Conservation (phyloP, 805 yeast genomes). For the Candida tallmaniae region DNA sequence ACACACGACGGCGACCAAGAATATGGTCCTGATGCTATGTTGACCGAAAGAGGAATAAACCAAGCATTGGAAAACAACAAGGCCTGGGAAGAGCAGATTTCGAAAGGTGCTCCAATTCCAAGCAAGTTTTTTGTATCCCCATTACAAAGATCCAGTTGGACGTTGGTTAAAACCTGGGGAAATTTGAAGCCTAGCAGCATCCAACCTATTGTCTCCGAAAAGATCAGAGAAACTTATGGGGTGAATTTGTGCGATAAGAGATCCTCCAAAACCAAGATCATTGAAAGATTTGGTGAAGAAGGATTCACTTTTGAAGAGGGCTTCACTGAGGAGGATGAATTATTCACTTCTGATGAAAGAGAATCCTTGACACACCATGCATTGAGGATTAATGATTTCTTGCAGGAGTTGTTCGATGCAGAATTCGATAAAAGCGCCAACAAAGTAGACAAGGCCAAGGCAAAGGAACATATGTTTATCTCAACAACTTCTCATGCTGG, state of each 20-base stretch:
- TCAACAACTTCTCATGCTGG: slow-evolving; percentile 54
- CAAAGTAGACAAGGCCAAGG: slow-evolving; percentile 10
- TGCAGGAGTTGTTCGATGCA: slow-evolving; percentile 28
- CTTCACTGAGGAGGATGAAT: slow-evolving; percentile 46
- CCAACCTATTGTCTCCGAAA: slow-evolving; percentile 36
- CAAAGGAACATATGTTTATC: slow-evolving; percentile 19
- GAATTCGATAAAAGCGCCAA: slow-evolving; percentile 10
- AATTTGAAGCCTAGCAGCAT: slow-evolving; percentile 23
- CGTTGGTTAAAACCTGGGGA: slow-evolving; percentile 49
- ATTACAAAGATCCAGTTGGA: slow-evolving; percentile 58
- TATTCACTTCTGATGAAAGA: slow-evolving; percentile 36
- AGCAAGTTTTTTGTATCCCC: slow-evolving; percentile 56
- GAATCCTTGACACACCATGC: slow-evolving; percentile 50
- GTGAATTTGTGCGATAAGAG: slow-evolving; percentile 58
- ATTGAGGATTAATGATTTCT: slow-evolving; percentile 41
- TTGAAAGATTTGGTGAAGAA: slow-evolving; percentile 29
- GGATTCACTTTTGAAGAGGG: slow-evolving; percentile 41
- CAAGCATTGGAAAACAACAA: slow-evolving; percentile 51
- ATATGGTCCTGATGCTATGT: slow-evolving; percentile 59
- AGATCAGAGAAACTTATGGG: slow-evolving; percentile 58
- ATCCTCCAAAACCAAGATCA: slow-evolving; percentile 34
- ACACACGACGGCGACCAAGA: slow-evolving; percentile 51
- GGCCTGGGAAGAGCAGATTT: slow-evolving; percentile 41
- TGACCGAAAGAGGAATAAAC: slow-evolving; percentile 50
- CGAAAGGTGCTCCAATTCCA: slow-evolving; percentile 53